Percentiles rank a stretch among this genome's conserved stretches.
Evolutionary conservation across 768 basidiomycete genomes (phyloP).

Genomic region (Russula sp.): DNA sequence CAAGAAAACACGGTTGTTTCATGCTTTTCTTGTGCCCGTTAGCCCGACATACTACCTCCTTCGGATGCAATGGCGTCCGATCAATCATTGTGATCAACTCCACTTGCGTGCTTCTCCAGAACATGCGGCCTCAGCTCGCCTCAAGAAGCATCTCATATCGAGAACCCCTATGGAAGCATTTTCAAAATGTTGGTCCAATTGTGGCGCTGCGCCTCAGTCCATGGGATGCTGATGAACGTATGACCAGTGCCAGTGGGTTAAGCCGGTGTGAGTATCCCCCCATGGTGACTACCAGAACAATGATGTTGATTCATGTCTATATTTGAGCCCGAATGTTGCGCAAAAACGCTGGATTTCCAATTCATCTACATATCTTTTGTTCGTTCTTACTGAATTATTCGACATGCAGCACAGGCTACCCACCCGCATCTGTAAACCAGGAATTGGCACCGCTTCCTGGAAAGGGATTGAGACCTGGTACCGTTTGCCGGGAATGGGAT

Average conservation of each 20-base stretch:
- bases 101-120: background rate
- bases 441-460: background rate
- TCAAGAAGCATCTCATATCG: background rate
- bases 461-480: background rate
- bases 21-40: background rate
- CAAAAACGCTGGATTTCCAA: background rate
- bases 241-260: background rate
- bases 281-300: background rate
- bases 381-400: background rate
- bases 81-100: background rate
- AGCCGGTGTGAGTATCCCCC: background rate
- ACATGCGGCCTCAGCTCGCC: conserved; percentile 4
- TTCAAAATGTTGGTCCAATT: background rate
- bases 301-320: background rate
- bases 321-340: background rate
- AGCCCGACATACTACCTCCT: background rate
- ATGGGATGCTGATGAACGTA: background rate
- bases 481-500: background rate
- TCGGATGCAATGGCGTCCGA: background rate
- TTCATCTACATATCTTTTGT: background rate
- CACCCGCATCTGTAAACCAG: background rate
- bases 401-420: background rate
- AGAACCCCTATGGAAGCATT: background rate
- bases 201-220: background rate
- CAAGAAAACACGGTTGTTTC: background rate